Percentiles rank a stretch among this genome's conserved stretches.
These are phyloP conservation scores for Haplosporangium gracile DNA, from an alignment of 192 early-diverging fungal genomes.

Conservation along the genomic window DNA sequence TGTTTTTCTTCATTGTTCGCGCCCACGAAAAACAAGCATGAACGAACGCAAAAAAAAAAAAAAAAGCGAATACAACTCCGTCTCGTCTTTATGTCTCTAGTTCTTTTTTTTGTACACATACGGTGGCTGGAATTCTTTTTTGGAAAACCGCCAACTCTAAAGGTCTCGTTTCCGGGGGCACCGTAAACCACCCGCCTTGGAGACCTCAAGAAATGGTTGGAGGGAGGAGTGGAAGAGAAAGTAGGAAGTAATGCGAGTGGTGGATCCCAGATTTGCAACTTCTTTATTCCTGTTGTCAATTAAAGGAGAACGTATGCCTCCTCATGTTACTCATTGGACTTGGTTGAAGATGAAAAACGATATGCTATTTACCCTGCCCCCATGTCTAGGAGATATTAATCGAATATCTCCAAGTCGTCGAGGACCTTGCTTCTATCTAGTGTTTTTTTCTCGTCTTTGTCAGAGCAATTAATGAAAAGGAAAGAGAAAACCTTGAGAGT, in stretches of 20 bases:
- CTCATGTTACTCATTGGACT: too few species aligned
- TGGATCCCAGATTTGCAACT: too few species aligned
- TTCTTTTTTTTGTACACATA: not conserved
- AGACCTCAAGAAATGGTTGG: too few species aligned
- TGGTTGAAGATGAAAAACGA: too few species aligned
- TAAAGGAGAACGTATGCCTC: too few species aligned
- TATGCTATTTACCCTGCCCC: too few species aligned
- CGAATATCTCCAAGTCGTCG: too few species aligned
- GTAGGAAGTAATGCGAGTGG: not conserved
- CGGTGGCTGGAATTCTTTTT: not conserved
- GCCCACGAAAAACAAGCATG: too few species aligned
- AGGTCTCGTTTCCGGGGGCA: conserved; percentile 1
- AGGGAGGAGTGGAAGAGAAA: not conserved
- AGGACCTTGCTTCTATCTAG: not conserved
- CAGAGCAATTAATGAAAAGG: not conserved
- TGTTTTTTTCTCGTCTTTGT: not conserved
- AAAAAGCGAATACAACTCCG: not conserved
- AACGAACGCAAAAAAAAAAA: not conserved
- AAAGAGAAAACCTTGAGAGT: not conserved
- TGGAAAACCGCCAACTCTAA: conserved; percentile 4
- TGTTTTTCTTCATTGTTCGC: not conserved
- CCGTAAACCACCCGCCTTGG: not conserved
- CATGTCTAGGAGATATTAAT: too few species aligned
- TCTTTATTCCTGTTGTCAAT: too few species aligned
- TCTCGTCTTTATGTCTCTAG: not conserved